Conservation (phyloP, 106 monocot species). For the Dendrobium huoshanense region DNA sequence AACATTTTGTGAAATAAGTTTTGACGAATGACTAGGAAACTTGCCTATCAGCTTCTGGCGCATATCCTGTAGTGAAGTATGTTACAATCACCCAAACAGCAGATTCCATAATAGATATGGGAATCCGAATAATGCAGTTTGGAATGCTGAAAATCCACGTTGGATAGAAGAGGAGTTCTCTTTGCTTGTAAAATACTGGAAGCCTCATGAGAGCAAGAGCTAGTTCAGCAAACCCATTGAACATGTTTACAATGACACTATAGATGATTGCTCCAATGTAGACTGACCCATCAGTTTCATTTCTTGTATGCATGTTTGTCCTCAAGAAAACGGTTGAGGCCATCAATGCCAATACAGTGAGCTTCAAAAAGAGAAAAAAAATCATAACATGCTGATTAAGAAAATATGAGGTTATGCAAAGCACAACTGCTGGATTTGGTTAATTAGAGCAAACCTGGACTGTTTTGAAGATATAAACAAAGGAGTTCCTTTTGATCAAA, state of each 20-base stretch:
- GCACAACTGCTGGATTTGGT: neutral
- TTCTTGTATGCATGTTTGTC: constrained; percentile 31
- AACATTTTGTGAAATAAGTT: neutral
- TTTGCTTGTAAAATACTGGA: constrained; percentile 83
- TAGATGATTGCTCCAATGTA: constrained; percentile 65
- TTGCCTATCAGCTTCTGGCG: constrained; percentile 61
- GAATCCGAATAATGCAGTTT: constrained; percentile 48
- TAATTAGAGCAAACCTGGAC: constrained; percentile 35
- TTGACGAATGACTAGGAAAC: neutral
- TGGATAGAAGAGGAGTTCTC: constrained; percentile 57
- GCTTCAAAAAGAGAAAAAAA: constrained; percentile 22
- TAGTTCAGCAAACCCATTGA: constrained; percentile 68
- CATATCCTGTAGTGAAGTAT: constrained; percentile 75
- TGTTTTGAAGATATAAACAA: constrained; percentile 74
- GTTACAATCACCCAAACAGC: constrained; percentile 50
- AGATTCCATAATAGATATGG: constrained; percentile 59
- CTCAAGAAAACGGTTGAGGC: constrained; percentile 64
- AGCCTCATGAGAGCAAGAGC: constrained; percentile 42
- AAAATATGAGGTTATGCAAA: neutral
- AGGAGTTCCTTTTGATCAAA: constrained; percentile 70
- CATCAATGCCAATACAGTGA: constrained; percentile 42
- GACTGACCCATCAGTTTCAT: constrained; percentile 34
- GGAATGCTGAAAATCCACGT: constrained; percentile 67
- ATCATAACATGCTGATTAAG: neutral
- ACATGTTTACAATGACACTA: constrained; percentile 46